Base-by-base conservation (phyloP, 2,329 filamentous ascomycete genomes). In the Neoscytalidium dimidiatum region DNA sequence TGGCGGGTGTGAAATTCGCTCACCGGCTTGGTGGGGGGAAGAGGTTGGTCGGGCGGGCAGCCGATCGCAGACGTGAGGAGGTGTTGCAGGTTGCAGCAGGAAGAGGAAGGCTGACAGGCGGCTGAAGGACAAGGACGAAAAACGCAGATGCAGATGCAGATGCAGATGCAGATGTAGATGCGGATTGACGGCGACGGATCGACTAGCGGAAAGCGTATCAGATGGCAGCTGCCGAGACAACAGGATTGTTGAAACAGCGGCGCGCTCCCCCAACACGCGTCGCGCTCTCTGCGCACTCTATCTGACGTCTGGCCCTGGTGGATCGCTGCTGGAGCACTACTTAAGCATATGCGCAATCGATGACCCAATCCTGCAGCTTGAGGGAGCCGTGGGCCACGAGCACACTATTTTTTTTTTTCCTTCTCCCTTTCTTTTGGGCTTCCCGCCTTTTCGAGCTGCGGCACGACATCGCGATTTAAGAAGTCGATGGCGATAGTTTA, bases 141-240 rank as follows among this genome's bases (percentile, higher is more conserved):
- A n/a, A n/a, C n/a, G n/a, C n/a, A n/a, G n/a, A n/a, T n/a, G n/a
- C n/a, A n/a, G n/a, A n/a, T 38, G 33, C 33, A 38, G 33, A 38
- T 38, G 8, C 14, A 14, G n/a, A n/a, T n/a, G n/a, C n/a, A n/a
- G n/a, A n/a, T n/a, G n/a, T n/a, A n/a, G n/a, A n/a, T n/a, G n/a
- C 33, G 14, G 8, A 9, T 38, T 38, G 6, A 8, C n/a, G 8
- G 9, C 38, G 13, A 28, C 11, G 21, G 48, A n/a, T 52, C 48
- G 48, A 33, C 48, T 52, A 52, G 48, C 49, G 49, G 49, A 19
- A 52, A 52, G 28, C 49, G 49, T 52, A 21, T 29, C 49, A 52
- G 49, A 19, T 52, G 49, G 49, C 49, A 52, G 49, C 23, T 33
- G 29, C 49, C 49, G 43, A 46, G 23, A 49, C 14, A 29, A 49